Base-by-base conservation (phyloP, 495 filamentous ascomycete genomes). In the Schizothecium vesticola region DNA sequence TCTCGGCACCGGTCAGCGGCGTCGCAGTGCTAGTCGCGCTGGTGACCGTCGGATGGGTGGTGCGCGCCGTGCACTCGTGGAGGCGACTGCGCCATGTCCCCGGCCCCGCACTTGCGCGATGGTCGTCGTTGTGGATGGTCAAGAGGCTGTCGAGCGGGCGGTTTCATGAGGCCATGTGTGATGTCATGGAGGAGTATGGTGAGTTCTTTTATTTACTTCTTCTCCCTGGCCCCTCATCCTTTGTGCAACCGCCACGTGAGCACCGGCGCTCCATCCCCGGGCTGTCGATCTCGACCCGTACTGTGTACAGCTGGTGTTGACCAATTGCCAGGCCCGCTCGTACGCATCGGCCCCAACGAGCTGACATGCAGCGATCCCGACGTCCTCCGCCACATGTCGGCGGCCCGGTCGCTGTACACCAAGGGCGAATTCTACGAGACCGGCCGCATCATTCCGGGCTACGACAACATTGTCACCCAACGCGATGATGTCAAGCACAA, bases 401-500 rank as follows among this genome's bases (percentile, higher is more conserved):
- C 61, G 11, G 75, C 71, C 9, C 73, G 77, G 12, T 76, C 73
- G n/a, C 59, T 21, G 2, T 80, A 80, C 61, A 69, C 63, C 11
- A 78, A 76, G 33, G 69, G 75, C 19, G 64, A 76, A 24, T 84
- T 79, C 74, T 85, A 86, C 73, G 74, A 78, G 11, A 78, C 75
- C 3, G 70, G 79, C 8, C 78, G 81, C 25, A 77, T 86, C 61
- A 76, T 82, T 58, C 80, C 80, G 3, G 75, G 77, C 29, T 69
- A 75, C 21, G 77, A 84, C 64, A 81, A 82, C 67, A 73, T 82
- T 56, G 72, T 77, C 19, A 72, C 72, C 1, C 67, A 73, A 36
- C 25, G 71, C 10, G 73, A 78, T 22, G 73, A 77, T 11, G 26
- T 21, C 10, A 67, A 56, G 12, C 79, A 82, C 61, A 76, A 77